Evolutionary conservation across 176 grass and related monocot species (phyloP).

Genomic region (Calamus simplicifolius): DNA sequence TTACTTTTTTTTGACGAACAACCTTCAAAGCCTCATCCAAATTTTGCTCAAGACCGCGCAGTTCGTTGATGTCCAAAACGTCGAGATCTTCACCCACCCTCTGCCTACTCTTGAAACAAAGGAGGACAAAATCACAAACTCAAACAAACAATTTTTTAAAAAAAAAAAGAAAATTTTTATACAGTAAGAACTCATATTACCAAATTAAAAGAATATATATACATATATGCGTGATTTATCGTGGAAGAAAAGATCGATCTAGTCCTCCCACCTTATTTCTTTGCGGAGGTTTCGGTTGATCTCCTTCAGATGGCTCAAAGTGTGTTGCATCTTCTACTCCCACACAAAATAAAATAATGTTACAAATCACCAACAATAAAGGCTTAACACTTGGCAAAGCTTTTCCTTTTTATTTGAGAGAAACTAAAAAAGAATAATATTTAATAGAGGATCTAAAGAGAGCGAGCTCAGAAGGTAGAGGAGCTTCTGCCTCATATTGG

Average conservation of each 20-base stretch:
- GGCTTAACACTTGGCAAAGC: no score
- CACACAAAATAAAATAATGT: background rate
- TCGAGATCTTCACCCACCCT: slow-evolving; percentile 85
- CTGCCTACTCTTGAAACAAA: slow-evolving; percentile 32
- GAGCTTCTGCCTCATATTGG: slow-evolving; percentile 66
- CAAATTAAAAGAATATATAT: no score
- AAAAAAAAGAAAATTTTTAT: no score
- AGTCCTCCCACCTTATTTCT: slow-evolving; percentile 55
- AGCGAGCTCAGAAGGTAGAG: background rate
- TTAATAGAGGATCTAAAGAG: background rate
- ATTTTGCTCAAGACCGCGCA: slow-evolving; percentile 87
- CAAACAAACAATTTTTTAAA: no score
- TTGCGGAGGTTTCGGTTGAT: slow-evolving; percentile 81
- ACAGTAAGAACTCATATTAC: no score
- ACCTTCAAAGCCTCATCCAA: slow-evolving; percentile 64
- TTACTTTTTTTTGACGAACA: slow-evolving; percentile 69
- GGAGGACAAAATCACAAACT: no score
- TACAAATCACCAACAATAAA: no score
- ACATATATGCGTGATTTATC: background rate
- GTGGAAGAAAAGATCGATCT: slow-evolving; percentile 1
- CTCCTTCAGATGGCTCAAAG: slow-evolving; percentile 83
- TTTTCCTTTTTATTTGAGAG: background rate
- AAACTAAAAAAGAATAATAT: background rate
- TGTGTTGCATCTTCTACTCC: slow-evolving; percentile 83
- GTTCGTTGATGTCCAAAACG: slow-evolving; percentile 54